Conservation (phyloP, 352 stramenopile species). For the Phytophthora lateralis region DNA sequence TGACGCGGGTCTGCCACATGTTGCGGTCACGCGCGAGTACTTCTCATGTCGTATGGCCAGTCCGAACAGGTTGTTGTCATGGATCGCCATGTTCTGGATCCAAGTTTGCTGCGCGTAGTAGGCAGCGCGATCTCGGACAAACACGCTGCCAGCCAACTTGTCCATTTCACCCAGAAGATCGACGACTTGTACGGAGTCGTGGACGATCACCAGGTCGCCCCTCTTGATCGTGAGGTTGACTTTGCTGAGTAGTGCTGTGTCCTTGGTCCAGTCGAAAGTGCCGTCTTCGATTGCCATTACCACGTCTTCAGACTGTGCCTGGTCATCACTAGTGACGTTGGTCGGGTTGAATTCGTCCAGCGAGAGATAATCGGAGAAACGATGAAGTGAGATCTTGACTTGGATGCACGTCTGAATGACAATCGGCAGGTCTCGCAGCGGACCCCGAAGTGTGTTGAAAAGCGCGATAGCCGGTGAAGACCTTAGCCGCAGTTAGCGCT, state of each 20-base stretch:
- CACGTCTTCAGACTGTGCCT: constrained; percentile 10
- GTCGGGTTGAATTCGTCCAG: constrained; percentile 28
- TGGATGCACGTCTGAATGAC: constrained; percentile 51
- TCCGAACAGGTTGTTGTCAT: constrained; percentile 95
- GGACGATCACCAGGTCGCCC: constrained; percentile 60
- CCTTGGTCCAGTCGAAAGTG: constrained; percentile 41
- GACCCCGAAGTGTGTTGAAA: constrained; percentile 50
- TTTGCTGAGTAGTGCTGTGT: constrained; percentile 33
- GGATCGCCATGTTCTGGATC: constrained; percentile 95
- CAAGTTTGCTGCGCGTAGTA: constrained; percentile 90
- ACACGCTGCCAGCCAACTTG: constrained; percentile 40
- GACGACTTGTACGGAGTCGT: constrained; percentile 67
- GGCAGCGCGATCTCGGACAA: constrained; percentile 47
- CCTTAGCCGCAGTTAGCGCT: constrained; percentile 49
- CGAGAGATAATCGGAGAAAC: constrained; percentile 44
- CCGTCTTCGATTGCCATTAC: constrained; percentile 36
- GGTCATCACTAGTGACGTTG: constrained; percentile 27
- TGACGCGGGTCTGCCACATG: constrained; percentile 89
- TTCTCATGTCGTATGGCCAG: constrained; percentile 47
- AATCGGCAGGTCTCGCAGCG: constrained; percentile 39
- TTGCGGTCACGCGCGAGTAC: constrained; percentile 62
- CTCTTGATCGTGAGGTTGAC: constrained; percentile 46
- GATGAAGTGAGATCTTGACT: constrained; percentile 39
- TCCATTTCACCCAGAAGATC: constrained; percentile 89
- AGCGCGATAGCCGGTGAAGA: constrained; percentile 61